phyloP scores from a whole-genome alignment of 148 eudicot species.

The Vaccinium vitisidaea region DNA sequence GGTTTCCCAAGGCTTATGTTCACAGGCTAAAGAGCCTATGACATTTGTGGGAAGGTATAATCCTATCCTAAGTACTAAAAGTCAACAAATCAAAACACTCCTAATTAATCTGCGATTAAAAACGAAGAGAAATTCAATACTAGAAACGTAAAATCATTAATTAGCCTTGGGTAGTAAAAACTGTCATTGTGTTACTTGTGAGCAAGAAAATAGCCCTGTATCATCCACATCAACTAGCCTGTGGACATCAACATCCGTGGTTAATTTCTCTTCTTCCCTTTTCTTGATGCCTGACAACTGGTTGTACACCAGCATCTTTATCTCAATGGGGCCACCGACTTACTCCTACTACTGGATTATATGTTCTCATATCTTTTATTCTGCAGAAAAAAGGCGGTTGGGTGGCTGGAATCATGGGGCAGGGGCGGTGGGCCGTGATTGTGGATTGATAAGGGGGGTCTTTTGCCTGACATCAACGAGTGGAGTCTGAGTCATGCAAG shows the following conservation, averaged over 20 bases:
- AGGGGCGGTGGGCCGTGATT: not conserved
- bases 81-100: not conserved
- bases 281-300: not conserved
- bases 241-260: not conserved
- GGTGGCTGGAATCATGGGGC: not conserved
- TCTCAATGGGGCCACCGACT: constrained; percentile 12
- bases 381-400: not conserved
- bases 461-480: not conserved
- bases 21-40: not conserved
- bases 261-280: not conserved
- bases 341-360: too few relatives aligned
- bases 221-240: not conserved
- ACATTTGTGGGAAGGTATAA: too few relatives aligned
- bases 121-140: not conserved
- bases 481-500: constrained; percentile 15
- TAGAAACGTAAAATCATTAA: not conserved
- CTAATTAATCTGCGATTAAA: not conserved
- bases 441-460: not conserved
- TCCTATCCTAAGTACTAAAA: too few relatives aligned
- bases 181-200: not conserved
- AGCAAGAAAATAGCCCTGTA: not conserved
- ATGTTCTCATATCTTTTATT: not conserved
- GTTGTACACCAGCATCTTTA: not conserved
- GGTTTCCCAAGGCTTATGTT: not conserved
- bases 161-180: not conserved